phyloP scores from a whole-genome alignment of 2,329 filamentous ascomycete genomes.

The Tolypocladium album region DNA sequence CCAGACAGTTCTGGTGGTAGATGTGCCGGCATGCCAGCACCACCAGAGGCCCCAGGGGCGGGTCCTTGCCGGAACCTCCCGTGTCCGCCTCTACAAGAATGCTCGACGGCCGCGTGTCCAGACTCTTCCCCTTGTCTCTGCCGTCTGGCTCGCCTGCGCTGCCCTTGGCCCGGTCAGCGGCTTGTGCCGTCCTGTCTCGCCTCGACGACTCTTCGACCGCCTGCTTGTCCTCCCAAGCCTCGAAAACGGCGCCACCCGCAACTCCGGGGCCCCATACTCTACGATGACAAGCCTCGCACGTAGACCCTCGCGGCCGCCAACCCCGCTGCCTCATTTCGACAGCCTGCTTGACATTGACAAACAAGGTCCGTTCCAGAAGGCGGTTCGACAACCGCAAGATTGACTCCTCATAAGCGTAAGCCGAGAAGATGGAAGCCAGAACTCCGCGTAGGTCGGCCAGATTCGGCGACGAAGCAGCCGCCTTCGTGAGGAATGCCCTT shows the following conservation, averaged over 20 bases:
- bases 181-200: conserved; percentile 28
- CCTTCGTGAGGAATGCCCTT: conserved; percentile 76
- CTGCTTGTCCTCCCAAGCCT: conserved; percentile 64
- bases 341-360: conserved; percentile 68
- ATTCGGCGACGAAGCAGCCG: conserved; percentile 71
- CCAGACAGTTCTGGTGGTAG: conserved; percentile 59
- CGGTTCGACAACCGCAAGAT: conserved; percentile 77
- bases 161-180: conserved; percentile 26
- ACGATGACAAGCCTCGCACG: conserved; percentile 75
- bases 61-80: conserved; percentile 21
- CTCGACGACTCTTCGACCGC: conserved; percentile 33
- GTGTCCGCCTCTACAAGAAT: conserved; percentile 23
- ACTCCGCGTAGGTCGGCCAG: conserved; percentile 79
- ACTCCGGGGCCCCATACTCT: conserved; percentile 85
- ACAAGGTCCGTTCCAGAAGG: conserved; percentile 80
- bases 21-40: conserved; percentile 62
- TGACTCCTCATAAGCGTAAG: conserved; percentile 90
- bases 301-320: conserved; percentile 79
- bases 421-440: conserved; percentile 80
- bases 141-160: conserved; percentile 18
- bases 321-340: conserved; percentile 68
- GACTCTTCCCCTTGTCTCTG: conserved; percentile 33
- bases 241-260: conserved; percentile 59
- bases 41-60: conserved; percentile 52
- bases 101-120: conserved; percentile 28